These are phyloP conservation scores for Naegleria fowleri DNA, from an alignment of 208 protist species.

Conservation along the genomic window DNA sequence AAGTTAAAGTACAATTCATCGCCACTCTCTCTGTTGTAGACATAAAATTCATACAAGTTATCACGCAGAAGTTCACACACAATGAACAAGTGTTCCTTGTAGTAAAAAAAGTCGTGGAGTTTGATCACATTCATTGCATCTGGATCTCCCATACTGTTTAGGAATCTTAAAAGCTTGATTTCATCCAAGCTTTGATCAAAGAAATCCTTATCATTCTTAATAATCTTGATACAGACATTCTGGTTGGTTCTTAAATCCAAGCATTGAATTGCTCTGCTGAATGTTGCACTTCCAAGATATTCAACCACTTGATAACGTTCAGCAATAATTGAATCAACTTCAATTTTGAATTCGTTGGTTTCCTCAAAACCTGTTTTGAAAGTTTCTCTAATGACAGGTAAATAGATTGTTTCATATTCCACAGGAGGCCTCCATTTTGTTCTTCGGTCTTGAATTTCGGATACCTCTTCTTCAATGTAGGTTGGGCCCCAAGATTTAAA, in stretches of 20 bases:
- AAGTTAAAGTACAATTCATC: constrained; percentile 83
- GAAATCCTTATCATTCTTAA: constrained; percentile 94
- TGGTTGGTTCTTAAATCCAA: constrained; percentile 76
- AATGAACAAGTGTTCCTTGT: constrained; percentile 92
- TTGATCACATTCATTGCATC: constrained; percentile 78
- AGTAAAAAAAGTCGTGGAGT: constrained; percentile 89
- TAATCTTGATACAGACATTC: constrained; percentile 91
- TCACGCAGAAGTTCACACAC: constrained; percentile 88
- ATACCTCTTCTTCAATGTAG: not conserved
- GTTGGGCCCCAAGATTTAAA: not conserved
- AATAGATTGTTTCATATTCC: constrained; percentile 73
- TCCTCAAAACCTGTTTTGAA: constrained; percentile 85
- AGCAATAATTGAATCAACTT: constrained; percentile 70
- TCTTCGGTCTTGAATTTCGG: not conserved
- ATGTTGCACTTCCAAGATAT: constrained; percentile 85
- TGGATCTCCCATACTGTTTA: constrained; percentile 78
- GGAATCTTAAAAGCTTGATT: constrained; percentile 84
- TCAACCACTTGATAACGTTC: constrained; percentile 86
- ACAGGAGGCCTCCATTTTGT: constrained; percentile 33
- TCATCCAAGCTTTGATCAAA: constrained; percentile 94
- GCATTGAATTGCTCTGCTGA: constrained; percentile 83
- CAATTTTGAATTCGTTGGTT: constrained; percentile 80
- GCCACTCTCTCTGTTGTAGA: constrained; percentile 80
- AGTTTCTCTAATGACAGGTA: constrained; percentile 78
- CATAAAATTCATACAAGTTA: constrained; percentile 92